These are phyloP conservation scores for Plasmodium gonderi DNA, from an alignment of 169 alveolate genomes.

Conservation along the genomic window DNA sequence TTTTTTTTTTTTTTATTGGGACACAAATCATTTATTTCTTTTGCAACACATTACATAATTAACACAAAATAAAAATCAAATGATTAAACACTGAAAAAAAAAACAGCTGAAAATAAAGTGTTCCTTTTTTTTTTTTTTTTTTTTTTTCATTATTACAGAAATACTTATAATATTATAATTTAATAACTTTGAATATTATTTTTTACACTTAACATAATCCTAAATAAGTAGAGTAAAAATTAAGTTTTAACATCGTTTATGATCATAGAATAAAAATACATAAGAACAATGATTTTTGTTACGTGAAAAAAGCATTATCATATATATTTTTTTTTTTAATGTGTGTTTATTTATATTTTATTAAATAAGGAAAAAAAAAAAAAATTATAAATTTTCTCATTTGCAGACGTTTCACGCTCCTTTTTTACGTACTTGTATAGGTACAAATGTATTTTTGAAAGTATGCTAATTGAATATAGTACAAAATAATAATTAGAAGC, in stretches of 20 bases:
- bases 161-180: neutral
- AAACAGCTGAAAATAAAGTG: neutral
- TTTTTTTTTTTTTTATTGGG: no score
- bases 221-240: neutral
- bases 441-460: neutral
- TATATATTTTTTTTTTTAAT: neutral
- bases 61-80: no score
- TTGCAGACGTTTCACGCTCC: neutral
- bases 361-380: neutral
- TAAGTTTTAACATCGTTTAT: neutral
- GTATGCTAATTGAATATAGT: neutral
- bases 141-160: no score
- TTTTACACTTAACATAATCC: neutral
- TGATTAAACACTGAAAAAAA: no score
- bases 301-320: neutral
- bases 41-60: no score
- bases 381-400: neutral
- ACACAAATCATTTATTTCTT: no score
- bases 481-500: neutral
- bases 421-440: neutral
- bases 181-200: neutral
- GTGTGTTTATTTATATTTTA: neutral
- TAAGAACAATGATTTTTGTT: neutral
- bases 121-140: neutral
- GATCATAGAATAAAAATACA: neutral